phyloP scores from a whole-genome alignment of 495 filamentous ascomycete genomes.

The Tricharina praecox region DNA sequence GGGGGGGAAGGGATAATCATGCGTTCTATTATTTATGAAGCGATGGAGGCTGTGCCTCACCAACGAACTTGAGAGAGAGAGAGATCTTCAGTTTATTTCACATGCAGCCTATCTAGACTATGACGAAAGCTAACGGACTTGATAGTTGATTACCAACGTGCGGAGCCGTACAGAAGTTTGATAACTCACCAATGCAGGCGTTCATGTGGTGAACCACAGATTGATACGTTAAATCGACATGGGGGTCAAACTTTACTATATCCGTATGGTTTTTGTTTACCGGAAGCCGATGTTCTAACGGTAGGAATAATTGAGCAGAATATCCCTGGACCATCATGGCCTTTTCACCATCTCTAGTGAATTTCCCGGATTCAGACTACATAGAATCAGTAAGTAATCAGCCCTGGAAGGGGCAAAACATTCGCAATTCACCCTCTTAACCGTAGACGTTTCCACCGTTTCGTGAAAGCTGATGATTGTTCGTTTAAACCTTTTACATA shows the following conservation, averaged over 20 bases:
- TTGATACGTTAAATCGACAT: conserved; percentile 6
- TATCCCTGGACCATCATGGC: conserved; percentile 4
- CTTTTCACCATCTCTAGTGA: conserved; percentile 7
- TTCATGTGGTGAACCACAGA: conserved; percentile 6
- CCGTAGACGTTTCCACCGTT: conserved; percentile 10
- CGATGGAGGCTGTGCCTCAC: too few species aligned
- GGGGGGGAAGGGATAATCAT: too few species aligned
- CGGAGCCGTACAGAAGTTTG: neutral
- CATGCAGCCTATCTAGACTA: too few species aligned
- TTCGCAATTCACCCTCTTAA: neutral
- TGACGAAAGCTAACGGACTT: too few species aligned
- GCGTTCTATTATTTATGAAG: too few species aligned
- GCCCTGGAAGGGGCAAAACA: neutral
- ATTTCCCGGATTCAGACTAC: conserved; percentile 6
- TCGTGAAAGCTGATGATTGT: conserved; percentile 21
- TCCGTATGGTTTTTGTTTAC: conserved; percentile 18
- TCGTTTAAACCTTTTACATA: conserved; percentile 5
- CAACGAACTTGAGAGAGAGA: too few species aligned
- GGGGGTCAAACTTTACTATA: conserved; percentile 22
- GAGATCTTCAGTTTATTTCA: too few species aligned
- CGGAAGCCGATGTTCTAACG: conserved; percentile 12
- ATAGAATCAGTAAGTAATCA: neutral
- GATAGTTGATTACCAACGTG: too few species aligned
- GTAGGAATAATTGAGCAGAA: conserved; percentile 16
- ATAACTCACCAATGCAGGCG: neutral